These are phyloP conservation scores for Aspergillus spinulosporus DNA, from an alignment of 2,329 filamentous ascomycete species.

Conservation along the genomic window DNA sequence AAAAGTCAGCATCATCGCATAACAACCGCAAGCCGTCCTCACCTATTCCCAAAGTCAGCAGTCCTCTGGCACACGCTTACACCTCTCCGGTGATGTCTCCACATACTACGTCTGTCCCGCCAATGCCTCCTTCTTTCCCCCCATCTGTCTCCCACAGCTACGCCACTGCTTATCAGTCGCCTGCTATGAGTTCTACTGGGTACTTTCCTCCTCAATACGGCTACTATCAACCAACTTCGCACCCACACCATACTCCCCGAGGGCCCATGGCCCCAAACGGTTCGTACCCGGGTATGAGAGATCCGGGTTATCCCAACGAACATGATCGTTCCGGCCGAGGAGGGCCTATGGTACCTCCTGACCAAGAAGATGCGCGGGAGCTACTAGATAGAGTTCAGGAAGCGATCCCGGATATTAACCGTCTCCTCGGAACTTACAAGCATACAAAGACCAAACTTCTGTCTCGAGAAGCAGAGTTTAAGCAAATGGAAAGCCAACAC, in stretches of 20 bases:
- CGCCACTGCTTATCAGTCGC: constrained; percentile 37
- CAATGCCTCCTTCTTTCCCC: constrained; percentile 24
- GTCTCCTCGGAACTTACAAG: constrained; percentile 49
- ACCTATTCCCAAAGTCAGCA: constrained; percentile 35
- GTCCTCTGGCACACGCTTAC: constrained; percentile 40
- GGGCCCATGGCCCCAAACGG: constrained; percentile 35
- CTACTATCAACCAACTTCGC: constrained; percentile 30
- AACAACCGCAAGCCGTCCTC: constrained; percentile 28
- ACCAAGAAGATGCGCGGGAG: constrained; percentile 40
- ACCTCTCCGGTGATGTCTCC: constrained; percentile 39
- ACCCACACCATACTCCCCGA: constrained; percentile 31
- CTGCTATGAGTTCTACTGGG: constrained; percentile 37
- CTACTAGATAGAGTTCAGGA: constrained; percentile 48
- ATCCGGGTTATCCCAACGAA: constrained; percentile 26
- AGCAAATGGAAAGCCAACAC: constrained; percentile 51
- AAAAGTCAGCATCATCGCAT: constrained; percentile 19
- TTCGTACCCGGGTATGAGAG: constrained; percentile 35
- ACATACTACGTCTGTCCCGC: constrained; percentile 27
- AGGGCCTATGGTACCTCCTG: constrained; percentile 32
- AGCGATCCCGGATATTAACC: constrained; percentile 50
- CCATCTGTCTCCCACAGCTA: constrained; percentile 27
- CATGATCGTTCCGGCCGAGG: constrained; percentile 32
- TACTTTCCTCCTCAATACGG: constrained; percentile 35
- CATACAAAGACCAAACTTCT: constrained; percentile 53
- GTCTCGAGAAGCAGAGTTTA: constrained; percentile 51